Conservation (phyloP, 2,329 filamentous ascomycete genomes). For the Apiospora pterosperma region DNA sequence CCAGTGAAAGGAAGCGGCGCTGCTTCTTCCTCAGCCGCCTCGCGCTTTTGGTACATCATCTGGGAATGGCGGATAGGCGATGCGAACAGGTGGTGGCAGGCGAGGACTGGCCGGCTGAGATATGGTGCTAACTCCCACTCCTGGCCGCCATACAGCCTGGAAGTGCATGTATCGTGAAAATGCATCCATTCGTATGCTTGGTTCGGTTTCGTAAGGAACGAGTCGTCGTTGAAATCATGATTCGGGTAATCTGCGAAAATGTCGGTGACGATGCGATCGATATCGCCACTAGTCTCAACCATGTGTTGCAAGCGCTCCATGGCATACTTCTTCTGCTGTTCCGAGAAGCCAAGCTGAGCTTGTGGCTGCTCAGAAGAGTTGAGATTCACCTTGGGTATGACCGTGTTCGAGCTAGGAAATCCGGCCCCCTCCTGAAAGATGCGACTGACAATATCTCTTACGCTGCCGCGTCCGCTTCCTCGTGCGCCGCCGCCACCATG, state of each 20-base stretch:
- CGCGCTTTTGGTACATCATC: constrained; percentile 41
- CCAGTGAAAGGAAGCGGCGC: constrained; percentile 74
- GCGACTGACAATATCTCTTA: constrained; percentile 73
- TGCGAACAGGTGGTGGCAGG: constrained; percentile 89
- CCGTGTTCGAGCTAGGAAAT: constrained; percentile 58
- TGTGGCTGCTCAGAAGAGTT: constrained; percentile 51
- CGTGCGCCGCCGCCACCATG: constrained; percentile 70
- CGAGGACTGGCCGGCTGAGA: constrained; percentile 79
- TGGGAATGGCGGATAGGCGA: constrained; percentile 55
- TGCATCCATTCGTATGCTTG: constrained; percentile 88
- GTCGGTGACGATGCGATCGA: constrained; percentile 75
- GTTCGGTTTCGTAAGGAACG: constrained; percentile 77
- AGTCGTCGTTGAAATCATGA: constrained; percentile 90
- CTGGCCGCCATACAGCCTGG: constrained; percentile 75
- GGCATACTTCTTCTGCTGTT: constrained; percentile 67
- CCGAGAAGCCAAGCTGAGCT: constrained; percentile 65
- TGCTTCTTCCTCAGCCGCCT: constrained; percentile 43
- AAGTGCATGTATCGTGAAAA: constrained; percentile 84
- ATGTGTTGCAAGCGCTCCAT: constrained; percentile 72
- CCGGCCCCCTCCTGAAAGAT: constrained; percentile 77
- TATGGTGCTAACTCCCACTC: constrained; percentile 93
- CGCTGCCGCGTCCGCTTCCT: constrained; percentile 67
- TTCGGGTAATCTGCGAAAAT: constrained; percentile 84
- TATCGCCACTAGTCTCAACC: constrained; percentile 75
- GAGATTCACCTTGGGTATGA: constrained; percentile 35